Conservation (phyloP, 257 asterid species). For the Buddleja alternifolia region DNA sequence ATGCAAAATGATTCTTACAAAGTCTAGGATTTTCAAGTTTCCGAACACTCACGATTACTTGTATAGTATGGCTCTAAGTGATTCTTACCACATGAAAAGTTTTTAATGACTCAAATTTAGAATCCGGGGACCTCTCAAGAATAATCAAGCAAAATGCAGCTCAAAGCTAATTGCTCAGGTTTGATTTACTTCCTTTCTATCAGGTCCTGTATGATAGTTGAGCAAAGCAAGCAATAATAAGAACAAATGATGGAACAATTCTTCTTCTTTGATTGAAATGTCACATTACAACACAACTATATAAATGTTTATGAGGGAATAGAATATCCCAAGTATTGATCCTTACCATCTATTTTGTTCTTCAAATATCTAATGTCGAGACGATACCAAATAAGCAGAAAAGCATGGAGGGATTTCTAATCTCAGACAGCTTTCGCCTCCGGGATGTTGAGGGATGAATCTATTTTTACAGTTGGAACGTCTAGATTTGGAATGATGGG, state of each 20-base stretch:
- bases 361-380: background rate
- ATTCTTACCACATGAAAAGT: no score
- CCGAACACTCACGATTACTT: no score
- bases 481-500: constrained; percentile 67
- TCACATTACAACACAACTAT: background rate
- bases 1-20: no score
- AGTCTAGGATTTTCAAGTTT: no score
- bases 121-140: no score
- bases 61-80: no score
- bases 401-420: constrained; percentile 45
- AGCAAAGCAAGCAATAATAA: background rate
- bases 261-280: background rate
- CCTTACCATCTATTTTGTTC: constrained; percentile 4
- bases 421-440: constrained; percentile 41
- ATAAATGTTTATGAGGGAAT: background rate
- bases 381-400: constrained; percentile 28
- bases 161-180: no score
- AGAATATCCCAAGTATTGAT: constrained; percentile 10
- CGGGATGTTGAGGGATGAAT: constrained; percentile 37
- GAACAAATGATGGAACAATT: constrained; percentile 10
- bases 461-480: constrained; percentile 45
- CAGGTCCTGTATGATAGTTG: no score
- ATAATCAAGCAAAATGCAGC: no score
- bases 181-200: no score
- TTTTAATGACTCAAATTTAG: no score